Conservation (phyloP, 306 rosid genomes). For the Astragalus membranaceus region DNA sequence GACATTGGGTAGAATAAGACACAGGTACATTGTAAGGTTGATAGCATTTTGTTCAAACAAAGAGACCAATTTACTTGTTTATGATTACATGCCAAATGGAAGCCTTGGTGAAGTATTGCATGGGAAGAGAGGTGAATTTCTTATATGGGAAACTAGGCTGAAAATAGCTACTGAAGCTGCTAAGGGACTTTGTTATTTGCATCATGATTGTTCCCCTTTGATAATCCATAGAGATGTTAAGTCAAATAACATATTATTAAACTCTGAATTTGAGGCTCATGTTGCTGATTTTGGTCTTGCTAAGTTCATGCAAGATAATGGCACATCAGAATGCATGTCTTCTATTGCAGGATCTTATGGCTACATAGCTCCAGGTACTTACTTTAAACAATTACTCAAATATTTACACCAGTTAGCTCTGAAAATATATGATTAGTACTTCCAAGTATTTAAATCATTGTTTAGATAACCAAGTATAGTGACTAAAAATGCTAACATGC, state of each 20-base stretch:
- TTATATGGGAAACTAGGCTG: constrained; percentile 67
- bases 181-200: constrained; percentile 77
- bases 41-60: constrained; percentile 68
- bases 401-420: too few relatives aligned
- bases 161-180: constrained; percentile 80
- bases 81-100: constrained; percentile 83
- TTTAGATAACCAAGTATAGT: constrained; percentile 8
- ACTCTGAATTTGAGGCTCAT: constrained; percentile 82
- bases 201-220: constrained; percentile 81
- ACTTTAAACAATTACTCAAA: neutral
- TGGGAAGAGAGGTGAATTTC: constrained; percentile 67
- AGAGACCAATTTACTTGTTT: constrained; percentile 72
- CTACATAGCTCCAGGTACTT: constrained; percentile 85
- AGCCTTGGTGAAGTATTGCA: constrained; percentile 74
- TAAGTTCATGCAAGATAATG: constrained; percentile 74
- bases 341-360: constrained; percentile 95
- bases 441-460: too few relatives aligned
- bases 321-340: constrained; percentile 87
- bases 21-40: constrained; percentile 72
- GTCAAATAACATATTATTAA: constrained; percentile 70
- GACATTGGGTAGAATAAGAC: constrained; percentile 72
- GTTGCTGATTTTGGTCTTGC: constrained; percentile 91
- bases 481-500: neutral
- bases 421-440: neutral
- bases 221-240: constrained; percentile 80